These are phyloP conservation scores for Leccinum boreale DNA, from an alignment of 768 basidiomycete species.

Conservation along the genomic window DNA sequence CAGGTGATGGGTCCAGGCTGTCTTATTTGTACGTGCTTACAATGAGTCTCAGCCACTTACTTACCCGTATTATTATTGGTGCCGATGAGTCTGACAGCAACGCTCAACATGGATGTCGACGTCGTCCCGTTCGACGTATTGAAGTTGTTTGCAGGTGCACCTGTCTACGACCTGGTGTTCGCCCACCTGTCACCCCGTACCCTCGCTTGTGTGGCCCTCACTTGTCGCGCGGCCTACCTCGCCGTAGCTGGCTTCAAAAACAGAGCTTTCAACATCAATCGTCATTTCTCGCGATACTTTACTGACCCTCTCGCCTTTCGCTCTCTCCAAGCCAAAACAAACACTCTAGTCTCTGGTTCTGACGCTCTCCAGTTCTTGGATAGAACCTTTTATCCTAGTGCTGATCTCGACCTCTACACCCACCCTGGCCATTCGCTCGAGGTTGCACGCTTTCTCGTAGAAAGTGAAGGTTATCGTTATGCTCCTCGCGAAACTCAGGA, in stretches of 20 bases:
- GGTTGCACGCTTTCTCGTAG: constrained; percentile 36
- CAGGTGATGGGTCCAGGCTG: no score
- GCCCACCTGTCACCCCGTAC: constrained; percentile 21
- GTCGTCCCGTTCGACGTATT: background rate
- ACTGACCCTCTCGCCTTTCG: constrained; percentile 39
- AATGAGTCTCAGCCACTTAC: no score
- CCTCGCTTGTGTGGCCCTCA: constrained; percentile 22
- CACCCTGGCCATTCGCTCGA: constrained; percentile 29
- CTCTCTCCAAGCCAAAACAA: constrained; percentile 39
- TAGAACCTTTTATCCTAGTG: constrained; percentile 38
- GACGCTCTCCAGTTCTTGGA: constrained; percentile 52
- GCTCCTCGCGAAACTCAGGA: constrained; percentile 20
- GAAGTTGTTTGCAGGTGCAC: constrained; percentile 14
- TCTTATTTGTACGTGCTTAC: no score
- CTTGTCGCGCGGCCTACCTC: constrained; percentile 16
- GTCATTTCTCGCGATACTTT: constrained; percentile 38
- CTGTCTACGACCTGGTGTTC: constrained; percentile 22
- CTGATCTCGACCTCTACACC: constrained; percentile 53
- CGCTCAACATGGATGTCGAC: background rate
- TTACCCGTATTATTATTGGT: no score
- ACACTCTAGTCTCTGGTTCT: constrained; percentile 51
- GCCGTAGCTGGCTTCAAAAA: constrained; percentile 20
- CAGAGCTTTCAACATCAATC: constrained; percentile 36
- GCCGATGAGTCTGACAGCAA: background rate
- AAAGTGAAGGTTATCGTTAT: constrained; percentile 30